Conservation (phyloP, 2,329 filamentous ascomycete species). For the Rhexocercosporidium sp. region DNA sequence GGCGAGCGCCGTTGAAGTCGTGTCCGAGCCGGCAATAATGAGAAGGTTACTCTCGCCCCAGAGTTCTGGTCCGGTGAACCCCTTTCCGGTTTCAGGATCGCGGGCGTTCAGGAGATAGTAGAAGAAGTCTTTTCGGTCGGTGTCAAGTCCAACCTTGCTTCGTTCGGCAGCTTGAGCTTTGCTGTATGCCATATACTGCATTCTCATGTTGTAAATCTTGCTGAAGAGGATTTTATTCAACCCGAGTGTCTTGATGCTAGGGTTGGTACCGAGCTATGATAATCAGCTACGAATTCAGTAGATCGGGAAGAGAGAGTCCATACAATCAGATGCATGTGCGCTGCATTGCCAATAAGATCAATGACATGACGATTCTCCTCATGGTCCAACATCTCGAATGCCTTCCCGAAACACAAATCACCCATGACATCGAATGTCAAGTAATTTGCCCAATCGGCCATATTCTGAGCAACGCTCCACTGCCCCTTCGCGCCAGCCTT, state of each 20-base stretch:
- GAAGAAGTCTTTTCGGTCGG: constrained; percentile 59
- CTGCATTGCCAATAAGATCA: constrained; percentile 69
- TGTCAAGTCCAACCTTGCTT: constrained; percentile 65
- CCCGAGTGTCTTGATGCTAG: constrained; percentile 67
- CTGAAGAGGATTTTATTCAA: constrained; percentile 72
- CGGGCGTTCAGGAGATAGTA: constrained; percentile 74
- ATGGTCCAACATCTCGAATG: constrained; percentile 54
- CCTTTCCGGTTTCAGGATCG: constrained; percentile 69
- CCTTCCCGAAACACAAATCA: constrained; percentile 55
- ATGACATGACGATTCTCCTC: constrained; percentile 68
- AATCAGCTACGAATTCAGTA: not conserved
- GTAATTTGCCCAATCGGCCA: constrained; percentile 53
- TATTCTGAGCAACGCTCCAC: constrained; percentile 64
- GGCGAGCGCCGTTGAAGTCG: constrained; percentile 41
- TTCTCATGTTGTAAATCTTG: constrained; percentile 68
- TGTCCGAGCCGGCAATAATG: constrained; percentile 46
- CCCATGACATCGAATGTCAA: constrained; percentile 57
- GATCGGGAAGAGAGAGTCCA: not conserved
- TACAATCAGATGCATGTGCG: constrained; percentile 71
- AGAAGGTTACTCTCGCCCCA: constrained; percentile 35
- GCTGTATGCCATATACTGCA: constrained; percentile 74
- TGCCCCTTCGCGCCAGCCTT: constrained; percentile 47
- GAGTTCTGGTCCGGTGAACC: constrained; percentile 44
- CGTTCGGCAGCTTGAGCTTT: constrained; percentile 69
- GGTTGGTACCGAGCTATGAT: constrained; percentile 64